Evolutionary conservation across 345 rosid species (phyloP), one percentile per base, ranked within the genome.

Genomic region (Syzygium oleosum): DNA sequence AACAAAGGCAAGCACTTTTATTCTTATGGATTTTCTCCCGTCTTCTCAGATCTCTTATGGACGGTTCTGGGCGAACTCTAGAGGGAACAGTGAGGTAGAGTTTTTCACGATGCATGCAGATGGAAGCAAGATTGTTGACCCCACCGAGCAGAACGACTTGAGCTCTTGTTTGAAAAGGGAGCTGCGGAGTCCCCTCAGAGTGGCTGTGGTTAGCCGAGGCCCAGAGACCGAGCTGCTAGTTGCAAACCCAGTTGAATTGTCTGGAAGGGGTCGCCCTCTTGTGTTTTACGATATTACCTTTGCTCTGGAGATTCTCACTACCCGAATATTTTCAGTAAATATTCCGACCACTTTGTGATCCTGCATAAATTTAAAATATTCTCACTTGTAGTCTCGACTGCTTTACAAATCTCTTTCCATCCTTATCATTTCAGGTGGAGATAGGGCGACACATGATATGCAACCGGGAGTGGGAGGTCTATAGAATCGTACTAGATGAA

Each of bases 171-270:
- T 95, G 84, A 93, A 92, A 79, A 93, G 90, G 95, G 97, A 95
- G 88, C 95, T 95, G 46, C 88, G 87, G 88, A 88, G 56, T 79
- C 97, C 97, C 54, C 90, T 95, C 78, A 91, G 95, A 89, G 93
- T 94, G 9, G 94, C 94, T 52, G 93, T 94, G 55, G 93, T 90
- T 84, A 93, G 91, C 91, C 90, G 93, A 9, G 97, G 97, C 52
- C 96, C 97, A 23, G 97, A 95, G 51, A 89, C 93, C 1, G 96
- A 94, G 86, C 93, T 95, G 84, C 91, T 95, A 1, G 97, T 95
- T 10, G 94, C 97, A n/a, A 95, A 95, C 92, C 97, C 96, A 11
- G 97, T 94, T 51, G 97, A 95, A 85, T 80, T 95, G 87, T 93
- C 95, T 6, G 93, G 95, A 51, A 93, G 95, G 88, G 96, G 97